Evolutionary conservation across 192 early-diverging fungal species (phyloP).

Genomic region (Backusella circina): DNA sequence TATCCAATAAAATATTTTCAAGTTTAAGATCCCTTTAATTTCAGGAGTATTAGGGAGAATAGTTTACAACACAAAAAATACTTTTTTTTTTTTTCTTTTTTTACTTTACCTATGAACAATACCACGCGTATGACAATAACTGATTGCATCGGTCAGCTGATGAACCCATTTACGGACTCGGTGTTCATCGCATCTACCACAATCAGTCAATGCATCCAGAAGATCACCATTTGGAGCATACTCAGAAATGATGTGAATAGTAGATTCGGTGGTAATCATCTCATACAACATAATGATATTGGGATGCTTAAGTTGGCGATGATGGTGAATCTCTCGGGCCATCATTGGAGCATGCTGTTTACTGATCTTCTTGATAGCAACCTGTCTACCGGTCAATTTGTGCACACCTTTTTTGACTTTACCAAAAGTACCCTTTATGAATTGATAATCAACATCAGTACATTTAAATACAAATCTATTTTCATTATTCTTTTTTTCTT

Average conservation of each 20-base stretch:
- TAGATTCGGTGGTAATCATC: slow-evolving; percentile 65
- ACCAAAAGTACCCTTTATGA: slow-evolving; percentile 51
- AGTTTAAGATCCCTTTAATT: slow-evolving; percentile 52
- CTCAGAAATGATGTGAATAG: slow-evolving; percentile 81
- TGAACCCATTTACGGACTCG: slow-evolving; percentile 46
- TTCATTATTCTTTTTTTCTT: not conserved
- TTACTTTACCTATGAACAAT: slow-evolving; percentile 46
- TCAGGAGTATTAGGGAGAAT: slow-evolving; percentile 6
- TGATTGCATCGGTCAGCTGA: slow-evolving; percentile 46
- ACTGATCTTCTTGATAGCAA: slow-evolving; percentile 60
- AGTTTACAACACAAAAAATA: not conserved
- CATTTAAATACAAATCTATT: not conserved
- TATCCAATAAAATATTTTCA: slow-evolving; percentile 57
- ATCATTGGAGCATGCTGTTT: slow-evolving; percentile 56
- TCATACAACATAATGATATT: slow-evolving; percentile 80
- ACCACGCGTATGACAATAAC: slow-evolving; percentile 49
- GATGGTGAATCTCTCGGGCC: slow-evolving; percentile 61
- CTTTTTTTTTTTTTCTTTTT: not conserved
- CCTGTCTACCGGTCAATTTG: slow-evolving; percentile 52
- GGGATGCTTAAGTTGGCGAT: slow-evolving; percentile 69
- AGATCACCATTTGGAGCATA: slow-evolving; percentile 72
- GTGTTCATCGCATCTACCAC: slow-evolving; percentile 39
- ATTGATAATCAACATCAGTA: not conserved
- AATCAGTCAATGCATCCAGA: slow-evolving; percentile 42
- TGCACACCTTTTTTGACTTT: slow-evolving; percentile 63